Percentiles rank a stretch among this genome's conserved stretches.
Evolutionary conservation across 768 basidiomycete genomes (phyloP).

Genomic region (Lactifluus subvellereus): DNA sequence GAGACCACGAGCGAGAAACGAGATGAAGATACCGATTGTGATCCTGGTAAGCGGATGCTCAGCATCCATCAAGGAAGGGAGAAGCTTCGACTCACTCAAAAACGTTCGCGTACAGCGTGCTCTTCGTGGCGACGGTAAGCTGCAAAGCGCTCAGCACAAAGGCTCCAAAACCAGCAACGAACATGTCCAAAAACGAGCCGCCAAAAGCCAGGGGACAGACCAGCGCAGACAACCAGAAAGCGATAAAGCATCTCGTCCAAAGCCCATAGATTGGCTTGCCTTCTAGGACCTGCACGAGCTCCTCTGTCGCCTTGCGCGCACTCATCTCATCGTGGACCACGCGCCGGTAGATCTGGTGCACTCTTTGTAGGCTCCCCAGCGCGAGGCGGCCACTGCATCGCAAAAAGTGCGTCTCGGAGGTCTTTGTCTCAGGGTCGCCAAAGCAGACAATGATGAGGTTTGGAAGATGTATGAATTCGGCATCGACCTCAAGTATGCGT

Average conservation of each 20-base stretch:
- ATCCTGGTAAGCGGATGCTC: conserved; percentile 45
- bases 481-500: conserved; percentile 82
- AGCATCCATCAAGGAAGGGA: not conserved
- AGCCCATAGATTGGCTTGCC: conserved; percentile 60
- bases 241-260: conserved; percentile 56
- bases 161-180: conserved; percentile 67
- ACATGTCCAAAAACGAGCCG: conserved; percentile 80
- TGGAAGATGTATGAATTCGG: conserved; percentile 85
- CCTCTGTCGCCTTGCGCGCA: conserved; percentile 64
- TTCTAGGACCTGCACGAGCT: conserved; percentile 57
- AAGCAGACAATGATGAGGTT: conserved; percentile 82
- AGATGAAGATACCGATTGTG: conserved; percentile 74
- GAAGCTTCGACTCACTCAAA: conserved; percentile 62
- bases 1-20: conserved; percentile 74
- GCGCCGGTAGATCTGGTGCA: conserved; percentile 76
- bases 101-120: conserved; percentile 80
- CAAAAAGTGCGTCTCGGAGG: conserved; percentile 84
- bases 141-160: conserved; percentile 66
- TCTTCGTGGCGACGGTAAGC: conserved; percentile 66
- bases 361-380: conserved; percentile 77
- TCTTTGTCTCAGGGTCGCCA: conserved; percentile 83
- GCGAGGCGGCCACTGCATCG: conserved; percentile 72
- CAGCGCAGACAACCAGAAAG: conserved; percentile 64
- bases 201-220: conserved; percentile 86
- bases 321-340: conserved; percentile 92